Evolutionary conservation across 805 yeast genomes (phyloP).

Genomic region (Nadsonia fulvescens): DNA sequence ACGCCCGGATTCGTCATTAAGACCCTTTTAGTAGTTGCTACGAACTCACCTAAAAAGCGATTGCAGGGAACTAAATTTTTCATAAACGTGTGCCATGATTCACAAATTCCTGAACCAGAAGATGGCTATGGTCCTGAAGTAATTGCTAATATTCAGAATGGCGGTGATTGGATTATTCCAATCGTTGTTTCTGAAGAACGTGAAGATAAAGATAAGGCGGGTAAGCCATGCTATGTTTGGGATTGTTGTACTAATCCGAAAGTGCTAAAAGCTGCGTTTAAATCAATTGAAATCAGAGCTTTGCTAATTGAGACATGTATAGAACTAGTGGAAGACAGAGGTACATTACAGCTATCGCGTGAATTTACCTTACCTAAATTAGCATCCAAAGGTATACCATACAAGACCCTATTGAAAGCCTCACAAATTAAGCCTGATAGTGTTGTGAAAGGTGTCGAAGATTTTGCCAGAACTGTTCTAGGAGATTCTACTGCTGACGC

Average conservation of each 20-base stretch:
- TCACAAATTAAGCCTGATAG: too few relatives aligned
- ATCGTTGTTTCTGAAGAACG: slow-evolving; percentile 46
- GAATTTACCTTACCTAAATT: slow-evolving; percentile 52
- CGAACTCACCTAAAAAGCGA: slow-evolving; percentile 13
- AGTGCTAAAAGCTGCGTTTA: slow-evolving; percentile 43
- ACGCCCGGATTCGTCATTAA: slow-evolving; percentile 60
- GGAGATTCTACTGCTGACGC: too few relatives aligned
- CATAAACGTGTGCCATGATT: slow-evolving; percentile 56
- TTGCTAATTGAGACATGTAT: slow-evolving; percentile 71
- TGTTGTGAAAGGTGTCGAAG: too few relatives aligned
- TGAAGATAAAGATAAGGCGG: slow-evolving; percentile 43
- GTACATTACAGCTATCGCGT: slow-evolving; percentile 36
- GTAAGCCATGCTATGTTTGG: slow-evolving; percentile 41
- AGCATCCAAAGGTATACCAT: slow-evolving; percentile 45
- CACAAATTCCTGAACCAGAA: slow-evolving; percentile 47
- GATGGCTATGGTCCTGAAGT: slow-evolving; percentile 31
- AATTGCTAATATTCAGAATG: slow-evolving; percentile 46
- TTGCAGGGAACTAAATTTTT: slow-evolving; percentile 42
- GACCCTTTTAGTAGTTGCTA: slow-evolving; percentile 28
- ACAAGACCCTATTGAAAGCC: slow-evolving; percentile 18
- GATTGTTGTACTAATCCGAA: slow-evolving; percentile 63
- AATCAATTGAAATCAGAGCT: slow-evolving; percentile 39
- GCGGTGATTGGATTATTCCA: slow-evolving; percentile 74
- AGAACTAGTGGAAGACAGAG: slow-evolving; percentile 52
- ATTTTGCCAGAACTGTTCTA: too few relatives aligned